Evolutionary conservation across 106 monocot genomes (phyloP), one percentile per base, ranked within the genome.

Genomic region (Amphibolis antarctica): DNA sequence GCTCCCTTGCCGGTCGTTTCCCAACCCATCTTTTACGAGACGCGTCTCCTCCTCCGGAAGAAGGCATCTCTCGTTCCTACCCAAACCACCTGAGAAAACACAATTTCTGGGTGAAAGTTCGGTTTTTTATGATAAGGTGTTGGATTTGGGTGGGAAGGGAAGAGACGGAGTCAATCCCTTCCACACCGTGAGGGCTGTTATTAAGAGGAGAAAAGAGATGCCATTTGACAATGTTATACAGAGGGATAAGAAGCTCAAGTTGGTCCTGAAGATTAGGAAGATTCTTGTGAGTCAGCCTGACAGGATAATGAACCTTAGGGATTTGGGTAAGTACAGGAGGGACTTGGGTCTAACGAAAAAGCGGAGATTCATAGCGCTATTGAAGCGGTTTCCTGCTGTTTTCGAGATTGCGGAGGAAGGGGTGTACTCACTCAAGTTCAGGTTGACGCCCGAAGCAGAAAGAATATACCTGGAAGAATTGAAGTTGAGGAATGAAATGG

Each of bases 331-430:
- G 27, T 90, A 69, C 72, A 61, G 96, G n/a, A 70, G 77, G 46
- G 78, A 86, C 63, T 80, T 96, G 23, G 96, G 96, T 10, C 80
- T 96, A 52, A 90, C 96, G 44, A 75, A 82, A 12, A 96, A 90
- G 57, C 90, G 96, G 42, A 78, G 90, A 4, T 86, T 96, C 64
- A 96, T 96, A 21, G 90, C 90, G 17, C 71, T 96, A 10, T 48
- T 96, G 66, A 86, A 82, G 81, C 66, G 82, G 0, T 96, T 87
- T 60, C 96, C 96, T 14, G 96, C 61, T 0, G 90, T 96, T 18
- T 96, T 96, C 45, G 84, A 96, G 28, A 87, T 96, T 20, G 74
- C 90, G 3, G 96, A 96, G 69, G 96, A 96, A 66, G 96, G 96
- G 14, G 96, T 96, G 27, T 96, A 84, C 43, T 90, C 90, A 12